Evolutionary conservation across 1,284 basidiomycete species (phyloP).

Genomic region (Takashimella koratensis): DNA sequence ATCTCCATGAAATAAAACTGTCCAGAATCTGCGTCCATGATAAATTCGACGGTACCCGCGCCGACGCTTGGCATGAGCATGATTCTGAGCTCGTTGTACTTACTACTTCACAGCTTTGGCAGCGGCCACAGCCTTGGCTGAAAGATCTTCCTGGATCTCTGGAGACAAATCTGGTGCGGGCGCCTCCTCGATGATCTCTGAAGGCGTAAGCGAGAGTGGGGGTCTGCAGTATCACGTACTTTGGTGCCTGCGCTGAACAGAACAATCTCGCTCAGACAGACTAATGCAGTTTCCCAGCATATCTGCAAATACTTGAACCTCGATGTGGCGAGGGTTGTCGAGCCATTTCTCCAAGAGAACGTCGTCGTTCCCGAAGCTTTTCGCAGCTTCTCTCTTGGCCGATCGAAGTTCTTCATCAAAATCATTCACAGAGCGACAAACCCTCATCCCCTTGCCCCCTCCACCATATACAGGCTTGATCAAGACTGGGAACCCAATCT

Average conservation of each 20-base stretch:
- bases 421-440: conserved; percentile 55
- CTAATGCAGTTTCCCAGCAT: conserved; percentile 70
- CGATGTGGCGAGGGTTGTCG: conserved; percentile 75
- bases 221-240: conserved; percentile 45
- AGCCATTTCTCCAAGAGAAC: conserved; percentile 86
- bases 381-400: conserved; percentile 80
- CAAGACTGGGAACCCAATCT: conserved; percentile 60
- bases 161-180: conserved; percentile 81
- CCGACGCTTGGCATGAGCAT: conserved; percentile 55
- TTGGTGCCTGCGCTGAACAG: conserved; percentile 88
- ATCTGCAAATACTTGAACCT: conserved; percentile 88
- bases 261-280: conserved; percentile 91
- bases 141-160: conserved; percentile 71
- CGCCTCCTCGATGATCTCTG: conserved; percentile 58
- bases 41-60: conserved; percentile 89
- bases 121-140: conserved; percentile 83
- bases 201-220: background rate
- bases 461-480: conserved; percentile 70
- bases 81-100: conserved; percentile 7
- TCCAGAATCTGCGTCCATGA: conserved; percentile 80
- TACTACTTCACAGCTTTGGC: conserved; percentile 80
- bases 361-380: conserved; percentile 79
- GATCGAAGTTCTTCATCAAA: conserved; percentile 68
- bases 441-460: conserved; percentile 66
- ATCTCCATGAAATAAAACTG: conserved; percentile 93